Evolutionary conservation across 495 filamentous ascomycete genomes (phyloP).

Genomic region (Neurospora sp.): DNA sequence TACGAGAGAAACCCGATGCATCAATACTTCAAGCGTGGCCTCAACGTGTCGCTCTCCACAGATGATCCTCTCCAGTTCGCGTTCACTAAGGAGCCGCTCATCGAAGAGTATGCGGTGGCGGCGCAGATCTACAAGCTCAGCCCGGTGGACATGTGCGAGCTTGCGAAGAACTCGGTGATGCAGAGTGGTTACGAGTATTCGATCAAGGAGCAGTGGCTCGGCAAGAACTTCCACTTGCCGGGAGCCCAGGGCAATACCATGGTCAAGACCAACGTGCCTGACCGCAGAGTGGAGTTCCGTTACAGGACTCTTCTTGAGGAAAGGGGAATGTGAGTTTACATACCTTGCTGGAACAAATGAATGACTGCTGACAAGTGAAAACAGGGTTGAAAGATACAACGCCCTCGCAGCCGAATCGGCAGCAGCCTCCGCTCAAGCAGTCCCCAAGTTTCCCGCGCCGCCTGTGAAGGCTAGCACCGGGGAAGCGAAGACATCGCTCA

Average conservation of each 20-base stretch:
- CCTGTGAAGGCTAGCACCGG: conserved; percentile 17
- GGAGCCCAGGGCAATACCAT: conserved; percentile 79
- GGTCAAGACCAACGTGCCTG: conserved; percentile 91
- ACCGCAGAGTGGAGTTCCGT: conserved; percentile 80
- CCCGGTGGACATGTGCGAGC: conserved; percentile 96
- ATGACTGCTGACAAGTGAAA: conserved; percentile 1
- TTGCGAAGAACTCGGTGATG: conserved; percentile 88
- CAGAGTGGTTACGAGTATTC: conserved; percentile 89
- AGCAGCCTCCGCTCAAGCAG: neutral
- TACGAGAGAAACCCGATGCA: conserved; percentile 96
- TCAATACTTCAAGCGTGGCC: conserved; percentile 84
- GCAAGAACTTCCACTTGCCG: conserved; percentile 57
- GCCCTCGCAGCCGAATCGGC: conserved; percentile 5
- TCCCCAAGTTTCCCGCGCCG: conserved; percentile 18
- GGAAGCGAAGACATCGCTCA: conserved; percentile 4
- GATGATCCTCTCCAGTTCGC: conserved; percentile 97
- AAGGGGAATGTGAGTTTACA: conserved; percentile 57
- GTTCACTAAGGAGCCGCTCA: conserved; percentile 95
- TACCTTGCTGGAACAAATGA: neutral
- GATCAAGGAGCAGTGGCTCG: conserved; percentile 86
- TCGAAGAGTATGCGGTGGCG: conserved; percentile 95
- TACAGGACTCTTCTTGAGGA: conserved; percentile 77
- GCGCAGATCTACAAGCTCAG: conserved; percentile 98
- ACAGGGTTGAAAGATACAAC: conserved; percentile 23
- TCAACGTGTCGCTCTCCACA: conserved; percentile 93